Percentiles rank a stretch among this genome's conserved stretches.
These are phyloP conservation scores for Beauveria bassiana DNA, from an alignment of 2,329 filamentous ascomycete genomes.

Conservation along the genomic window DNA sequence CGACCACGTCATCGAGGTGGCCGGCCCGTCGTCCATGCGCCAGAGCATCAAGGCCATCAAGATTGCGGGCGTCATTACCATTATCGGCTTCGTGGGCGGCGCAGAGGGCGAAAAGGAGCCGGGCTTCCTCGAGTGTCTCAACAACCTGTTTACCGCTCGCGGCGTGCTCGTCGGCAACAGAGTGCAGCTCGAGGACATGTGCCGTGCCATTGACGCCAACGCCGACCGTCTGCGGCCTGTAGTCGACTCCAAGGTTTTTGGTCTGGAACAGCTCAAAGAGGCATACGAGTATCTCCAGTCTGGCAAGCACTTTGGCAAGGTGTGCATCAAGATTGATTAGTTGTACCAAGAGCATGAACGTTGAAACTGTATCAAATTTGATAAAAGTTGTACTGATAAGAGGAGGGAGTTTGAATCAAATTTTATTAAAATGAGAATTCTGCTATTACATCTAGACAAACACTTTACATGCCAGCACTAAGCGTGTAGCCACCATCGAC, in stretches of 20 bases:
- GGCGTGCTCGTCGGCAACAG: constrained; percentile 40
- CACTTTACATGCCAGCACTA: constrained; percentile 25
- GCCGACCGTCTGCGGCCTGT: constrained; percentile 35
- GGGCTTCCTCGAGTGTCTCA: constrained; percentile 27
- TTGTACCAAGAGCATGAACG: neutral
- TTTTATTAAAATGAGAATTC: too few species aligned
- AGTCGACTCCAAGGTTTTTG: constrained; percentile 36
- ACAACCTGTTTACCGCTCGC: constrained; percentile 31
- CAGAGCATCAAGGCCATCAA: constrained; percentile 39
- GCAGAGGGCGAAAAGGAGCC: constrained; percentile 19
- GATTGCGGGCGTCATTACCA: constrained; percentile 37
- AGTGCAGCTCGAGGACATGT: constrained; percentile 44
- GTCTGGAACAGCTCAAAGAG: constrained; percentile 29
- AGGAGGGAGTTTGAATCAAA: neutral
- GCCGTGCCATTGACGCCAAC: constrained; percentile 38
- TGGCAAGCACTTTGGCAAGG: constrained; percentile 27
- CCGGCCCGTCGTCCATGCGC: constrained; percentile 33
- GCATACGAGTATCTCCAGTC: constrained; percentile 21
- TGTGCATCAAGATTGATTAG: constrained; percentile 16
- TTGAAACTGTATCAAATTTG: too few species aligned
- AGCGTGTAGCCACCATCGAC: constrained; percentile 39
- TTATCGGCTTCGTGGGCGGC: constrained; percentile 31
- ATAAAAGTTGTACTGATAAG: too few species aligned
- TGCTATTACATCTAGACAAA: neutral
- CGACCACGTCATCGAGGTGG: constrained; percentile 42